Evolutionary conservation across 2,329 filamentous ascomycete genomes (phyloP).

Genomic region (Fusarium sp.): DNA sequence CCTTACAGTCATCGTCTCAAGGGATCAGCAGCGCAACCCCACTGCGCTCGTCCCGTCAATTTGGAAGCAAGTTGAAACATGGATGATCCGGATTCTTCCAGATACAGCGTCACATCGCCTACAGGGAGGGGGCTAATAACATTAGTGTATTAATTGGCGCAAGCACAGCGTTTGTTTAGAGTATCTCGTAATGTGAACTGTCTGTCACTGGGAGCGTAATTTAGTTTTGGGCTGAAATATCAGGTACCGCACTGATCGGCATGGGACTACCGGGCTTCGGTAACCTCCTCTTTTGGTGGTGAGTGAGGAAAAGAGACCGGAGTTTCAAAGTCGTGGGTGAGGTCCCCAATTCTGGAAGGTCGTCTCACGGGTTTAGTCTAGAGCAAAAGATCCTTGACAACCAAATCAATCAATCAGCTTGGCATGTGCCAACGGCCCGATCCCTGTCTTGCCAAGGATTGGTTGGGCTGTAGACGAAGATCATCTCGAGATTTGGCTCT

Average conservation of each 20-base stretch:
- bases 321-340: slow-evolving; percentile 4
- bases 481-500: background rate
- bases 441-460: background rate
- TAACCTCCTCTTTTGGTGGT: background rate
- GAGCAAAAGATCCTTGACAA: background rate
- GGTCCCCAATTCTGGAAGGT: slow-evolving; percentile 19
- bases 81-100: slow-evolving; percentile 8
- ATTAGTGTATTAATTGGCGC: background rate
- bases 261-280: background rate
- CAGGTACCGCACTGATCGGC: background rate
- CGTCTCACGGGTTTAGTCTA: background rate
- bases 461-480: background rate
- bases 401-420: background rate
- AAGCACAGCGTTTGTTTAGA: background rate
- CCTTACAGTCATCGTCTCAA: slow-evolving; percentile 9
- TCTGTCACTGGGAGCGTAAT: background rate
- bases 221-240: background rate
- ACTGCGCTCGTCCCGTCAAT: slow-evolving; percentile 3
- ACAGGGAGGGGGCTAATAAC: background rate
- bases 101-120: background rate
- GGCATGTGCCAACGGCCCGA: slow-evolving; percentile 11
- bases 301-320: background rate
- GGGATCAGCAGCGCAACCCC: background rate
- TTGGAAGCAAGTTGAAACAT: background rate
- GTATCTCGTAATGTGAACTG: background rate